Conservation (phyloP, 306 rosid genomes). For the Luffa aegyptiaca region DNA sequence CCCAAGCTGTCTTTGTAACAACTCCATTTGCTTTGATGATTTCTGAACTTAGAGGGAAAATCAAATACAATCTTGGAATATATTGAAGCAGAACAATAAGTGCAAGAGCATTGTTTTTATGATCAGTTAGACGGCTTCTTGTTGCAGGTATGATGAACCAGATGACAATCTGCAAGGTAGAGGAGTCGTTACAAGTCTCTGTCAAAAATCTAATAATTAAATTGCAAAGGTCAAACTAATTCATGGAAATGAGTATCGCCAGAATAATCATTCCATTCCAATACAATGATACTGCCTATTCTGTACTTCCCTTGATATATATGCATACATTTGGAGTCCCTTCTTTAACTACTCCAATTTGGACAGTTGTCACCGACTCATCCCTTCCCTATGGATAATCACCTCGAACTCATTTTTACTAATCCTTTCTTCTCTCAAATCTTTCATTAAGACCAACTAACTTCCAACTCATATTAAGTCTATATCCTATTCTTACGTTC, state of each 20-base stretch:
- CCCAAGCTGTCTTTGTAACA: slow-evolving; percentile 99
- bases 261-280: neutral
- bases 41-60: slow-evolving; percentile 82
- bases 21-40: slow-evolving; percentile 92
- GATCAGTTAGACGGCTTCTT: slow-evolving; percentile 50
- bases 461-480: neutral
- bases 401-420: neutral
- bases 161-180: slow-evolving; percentile 68
- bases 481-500: neutral
- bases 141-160: slow-evolving; percentile 96
- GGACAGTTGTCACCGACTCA: neutral
- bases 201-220: slow-evolving; percentile 9
- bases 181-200: slow-evolving; percentile 6
- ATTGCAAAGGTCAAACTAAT: neutral
- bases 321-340: neutral
- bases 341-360: neutral
- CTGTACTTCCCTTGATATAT: neutral
- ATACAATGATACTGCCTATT: neutral
- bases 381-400: neutral
- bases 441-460: neutral
- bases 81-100: slow-evolving; percentile 90
- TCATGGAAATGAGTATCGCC: neutral
- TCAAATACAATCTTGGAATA: slow-evolving; percentile 89
- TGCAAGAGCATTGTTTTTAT: slow-evolving; percentile 90
- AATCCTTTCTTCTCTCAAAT: neutral